Conservation (phyloP, 768 basidiomycete species). For the Boletus vinaceobasis region DNA sequence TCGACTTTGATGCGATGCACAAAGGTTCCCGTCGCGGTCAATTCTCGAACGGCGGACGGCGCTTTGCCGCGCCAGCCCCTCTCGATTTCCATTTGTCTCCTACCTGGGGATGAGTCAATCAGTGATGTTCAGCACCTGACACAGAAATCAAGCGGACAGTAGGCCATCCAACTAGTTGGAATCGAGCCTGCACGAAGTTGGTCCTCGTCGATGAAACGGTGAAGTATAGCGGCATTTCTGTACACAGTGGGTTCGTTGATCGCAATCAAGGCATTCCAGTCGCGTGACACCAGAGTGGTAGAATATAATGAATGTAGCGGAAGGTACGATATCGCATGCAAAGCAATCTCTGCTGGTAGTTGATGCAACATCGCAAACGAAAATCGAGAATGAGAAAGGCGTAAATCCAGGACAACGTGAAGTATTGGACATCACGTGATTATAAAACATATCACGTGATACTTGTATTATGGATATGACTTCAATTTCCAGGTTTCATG, state of each 20-base stretch:
- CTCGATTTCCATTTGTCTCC: conserved; percentile 41
- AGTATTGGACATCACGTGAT: conserved; percentile 5
- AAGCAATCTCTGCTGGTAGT: conserved; percentile 57
- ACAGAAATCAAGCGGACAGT: conserved; percentile 42
- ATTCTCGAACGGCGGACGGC: conserved; percentile 37
- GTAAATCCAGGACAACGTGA: too few species aligned
- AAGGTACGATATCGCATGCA: conserved; percentile 49
- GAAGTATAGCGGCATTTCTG: conserved; percentile 51
- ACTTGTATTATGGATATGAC: too few species aligned
- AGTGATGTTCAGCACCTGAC: conserved; percentile 7
- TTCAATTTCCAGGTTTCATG: neutral
- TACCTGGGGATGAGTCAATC: conserved; percentile 35
- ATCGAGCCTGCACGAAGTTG: conserved; percentile 31
- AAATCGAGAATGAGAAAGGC: neutral
- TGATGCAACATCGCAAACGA: conserved; percentile 34
- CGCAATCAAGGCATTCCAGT: conserved; percentile 46
- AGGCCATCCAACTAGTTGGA: conserved; percentile 51
- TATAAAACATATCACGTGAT: conserved; percentile 1
- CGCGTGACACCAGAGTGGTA: conserved; percentile 38
- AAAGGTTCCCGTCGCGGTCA: conserved; percentile 31
- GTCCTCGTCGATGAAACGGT: conserved; percentile 41
- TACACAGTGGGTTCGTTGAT: conserved; percentile 53
- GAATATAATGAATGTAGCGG: conserved; percentile 42
- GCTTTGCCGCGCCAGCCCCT: conserved; percentile 55
- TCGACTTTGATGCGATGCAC: conserved; percentile 81